Evolutionary conservation across 2,329 filamentous ascomycete species (phyloP).

Genomic region (Trichoderma sp.): DNA sequence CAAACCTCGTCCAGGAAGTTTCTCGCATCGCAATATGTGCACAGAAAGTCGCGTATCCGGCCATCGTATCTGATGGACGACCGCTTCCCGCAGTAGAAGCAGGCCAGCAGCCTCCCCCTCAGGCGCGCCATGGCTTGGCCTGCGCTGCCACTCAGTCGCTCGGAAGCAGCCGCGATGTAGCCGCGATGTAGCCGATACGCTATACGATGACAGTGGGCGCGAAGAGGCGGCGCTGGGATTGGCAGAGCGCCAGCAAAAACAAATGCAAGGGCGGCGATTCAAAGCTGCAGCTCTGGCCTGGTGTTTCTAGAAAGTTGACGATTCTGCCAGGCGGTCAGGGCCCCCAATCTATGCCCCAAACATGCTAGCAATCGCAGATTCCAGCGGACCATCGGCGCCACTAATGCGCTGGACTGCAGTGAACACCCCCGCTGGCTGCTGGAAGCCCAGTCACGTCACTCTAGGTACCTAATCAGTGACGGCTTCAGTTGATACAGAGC

Average conservation of each 20-base stretch:
- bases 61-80: conserved; percentile 59
- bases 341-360: neutral
- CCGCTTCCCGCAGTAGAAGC: conserved; percentile 79
- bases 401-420: conserved; percentile 14
- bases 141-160: neutral
- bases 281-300: neutral
- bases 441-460: conserved; percentile 20
- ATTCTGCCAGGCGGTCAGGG: conserved; percentile 38
- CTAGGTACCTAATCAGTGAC: too few species aligned
- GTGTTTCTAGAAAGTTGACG: conserved; percentile 24
- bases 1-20: conserved; percentile 85
- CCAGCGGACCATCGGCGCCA: conserved; percentile 4
- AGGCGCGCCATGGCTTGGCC: conserved; percentile 42
- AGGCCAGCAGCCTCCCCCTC: conserved; percentile 52
- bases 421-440: neutral
- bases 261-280: neutral
- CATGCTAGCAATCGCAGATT: conserved; percentile 1
- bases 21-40: conserved; percentile 74
- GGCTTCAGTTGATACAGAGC: neutral
- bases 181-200: neutral
- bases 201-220: neutral
- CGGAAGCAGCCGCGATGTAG: neutral
- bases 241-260: neutral
- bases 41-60: conserved; percentile 64
- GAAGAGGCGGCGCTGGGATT: neutral